Evolutionary conservation across 2,329 filamentous ascomycete genomes (phyloP).

Genomic region (Nemania sp.): DNA sequence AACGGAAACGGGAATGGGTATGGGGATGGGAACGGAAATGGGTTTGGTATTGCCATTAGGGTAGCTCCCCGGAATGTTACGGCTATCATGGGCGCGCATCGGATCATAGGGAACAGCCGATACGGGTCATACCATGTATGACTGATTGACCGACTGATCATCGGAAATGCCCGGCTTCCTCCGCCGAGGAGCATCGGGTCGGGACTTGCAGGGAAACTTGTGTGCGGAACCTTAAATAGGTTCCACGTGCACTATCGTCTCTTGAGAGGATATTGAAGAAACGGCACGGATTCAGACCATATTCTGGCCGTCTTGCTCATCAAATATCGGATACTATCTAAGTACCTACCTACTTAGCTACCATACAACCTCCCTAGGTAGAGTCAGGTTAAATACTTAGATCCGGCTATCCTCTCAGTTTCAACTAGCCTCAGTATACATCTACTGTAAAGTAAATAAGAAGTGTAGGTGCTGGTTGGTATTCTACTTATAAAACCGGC

Average conservation of each 20-base stretch:
- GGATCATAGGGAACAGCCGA: constrained; percentile 24
- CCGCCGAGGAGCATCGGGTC: background rate
- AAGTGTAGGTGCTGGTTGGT: too few relatives aligned
- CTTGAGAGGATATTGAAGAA: background rate
- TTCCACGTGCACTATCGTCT: too few relatives aligned
- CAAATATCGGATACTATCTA: background rate
- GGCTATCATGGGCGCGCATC: constrained; percentile 9
- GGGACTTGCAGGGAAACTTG: constrained; percentile 2
- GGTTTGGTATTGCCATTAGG: too few relatives aligned
- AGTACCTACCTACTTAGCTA: background rate
- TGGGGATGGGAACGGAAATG: background rate
- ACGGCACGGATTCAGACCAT: background rate
- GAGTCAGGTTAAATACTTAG: too few relatives aligned
- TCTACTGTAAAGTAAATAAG: too few relatives aligned
- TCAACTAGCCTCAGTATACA: background rate
- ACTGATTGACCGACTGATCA: background rate
- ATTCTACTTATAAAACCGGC: background rate
- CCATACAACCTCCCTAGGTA: too few relatives aligned
- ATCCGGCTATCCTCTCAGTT: background rate
- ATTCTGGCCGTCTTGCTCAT: background rate
- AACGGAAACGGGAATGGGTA: background rate
- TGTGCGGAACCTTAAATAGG: background rate
- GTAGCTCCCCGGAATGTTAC: constrained; percentile 12
- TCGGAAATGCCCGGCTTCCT: constrained; percentile 12
- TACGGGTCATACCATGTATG: constrained; percentile 2